Base-by-base conservation (phyloP, 169 alveolate species). In the Plasmodium falciparum region DNA sequence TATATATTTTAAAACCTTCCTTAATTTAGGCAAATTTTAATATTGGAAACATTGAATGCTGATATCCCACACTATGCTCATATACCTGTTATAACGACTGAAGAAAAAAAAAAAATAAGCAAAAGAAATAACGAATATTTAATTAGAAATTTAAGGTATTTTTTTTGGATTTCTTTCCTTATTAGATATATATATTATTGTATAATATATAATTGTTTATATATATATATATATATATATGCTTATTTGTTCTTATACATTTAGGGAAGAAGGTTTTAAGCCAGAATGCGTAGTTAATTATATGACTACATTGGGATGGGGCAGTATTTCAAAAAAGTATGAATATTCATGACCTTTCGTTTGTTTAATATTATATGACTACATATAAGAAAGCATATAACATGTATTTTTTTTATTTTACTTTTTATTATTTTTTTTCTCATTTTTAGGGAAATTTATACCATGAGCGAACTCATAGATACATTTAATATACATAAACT, bases 61-160 rank as follows among this genome's bases (percentile, higher is more conserved):
- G 52, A 86, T 7, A 63, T 66, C 56, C 95, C 95, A 13, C 15
- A 2, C 12, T 89, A 88, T 59, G 91, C 88, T 17, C 95, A 93
- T 62, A 39, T 72, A 29, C 78, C 90, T 4, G 83, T 93, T 49
- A 71, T 93, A 59, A 76, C 91, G 47, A 83, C 66, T 24, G 15
- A 49, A 61, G 92, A 86, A 12, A 88, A 91, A 59, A 83, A 73
- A 17, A 93, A 89, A 67, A 62, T 93, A 17, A 88, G 93, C 61
- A 93, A 93, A 72, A 73, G 95, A 54, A 72, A 88, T 73, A 61
- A 69, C 63, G 90, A 80, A 63, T 80, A 33, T 47, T 72, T 80
- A 29, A 72, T 80, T 47, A 45, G 66, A 67, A 80, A 54, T 59
- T 80, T 80, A 72, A 66, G 90, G 90, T 80, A 22, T 54, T 2